Evolutionary conservation across 768 basidiomycete species (phyloP), one percentile per base, ranked within the genome.

Genomic region (Suillus bovinus): DNA sequence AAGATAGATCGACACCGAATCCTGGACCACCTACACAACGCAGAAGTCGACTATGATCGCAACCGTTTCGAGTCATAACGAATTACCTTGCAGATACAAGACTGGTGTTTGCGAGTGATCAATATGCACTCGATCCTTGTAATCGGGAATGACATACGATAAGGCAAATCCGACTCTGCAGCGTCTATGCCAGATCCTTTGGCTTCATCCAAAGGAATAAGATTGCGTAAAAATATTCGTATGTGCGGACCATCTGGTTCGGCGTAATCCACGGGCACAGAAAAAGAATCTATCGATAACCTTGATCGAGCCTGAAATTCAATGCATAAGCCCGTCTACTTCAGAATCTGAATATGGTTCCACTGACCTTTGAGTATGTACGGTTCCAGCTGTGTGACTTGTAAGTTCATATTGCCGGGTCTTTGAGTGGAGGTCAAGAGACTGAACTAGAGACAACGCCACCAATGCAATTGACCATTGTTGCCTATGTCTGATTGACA

Each of bases 271-370:
- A 84, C 68, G 17, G 82, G 82, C 20, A 84, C 70, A 52, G 74
- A 67, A 64, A n/a, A 83, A 84, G 72, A 81, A 83, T 17, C 80
- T 74, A 61, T 84, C 83, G 27, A 80, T 69, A 31, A 83, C 78
- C 66, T 81, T 84, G 63, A 81, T 64, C 27, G 74, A 77, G 55
- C 77, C 80, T 81, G 42, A 10, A 4, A 44, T 47, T 47, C 13
- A 7, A 47, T 47, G 6, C 22, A 14, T 47, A 24, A 47, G 46
- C 46, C 16, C 46, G 13, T 47, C 3, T 24, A 46, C 44, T 46
- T n/a, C n/a, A n/a, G 22, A 47, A 10, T 10, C n/a, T 47, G 46
- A 24, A 22, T 24, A 13, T 2, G 11, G 22, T 5, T 22, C 22
- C 6, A 47, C 46, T 47, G 13, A 47, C 46, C 22, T 47, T 47